Evolutionary conservation across 2,329 filamentous ascomycete genomes (phyloP).

Genomic region (Metarhizium brunneum): DNA sequence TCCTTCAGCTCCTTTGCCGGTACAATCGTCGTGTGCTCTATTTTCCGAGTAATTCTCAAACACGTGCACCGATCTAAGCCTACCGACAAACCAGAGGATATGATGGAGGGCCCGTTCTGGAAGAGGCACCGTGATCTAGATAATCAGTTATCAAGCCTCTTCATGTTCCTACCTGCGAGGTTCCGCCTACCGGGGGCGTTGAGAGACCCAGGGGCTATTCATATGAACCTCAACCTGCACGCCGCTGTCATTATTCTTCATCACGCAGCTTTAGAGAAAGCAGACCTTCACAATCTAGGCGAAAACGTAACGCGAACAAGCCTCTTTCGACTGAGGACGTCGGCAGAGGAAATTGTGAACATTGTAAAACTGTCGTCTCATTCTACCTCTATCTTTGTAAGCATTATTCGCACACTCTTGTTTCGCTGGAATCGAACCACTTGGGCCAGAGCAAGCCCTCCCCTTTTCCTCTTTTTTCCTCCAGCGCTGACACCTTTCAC

Average conservation of each 20-base stretch:
- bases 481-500: neutral
- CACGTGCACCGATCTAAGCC: conserved; percentile 68
- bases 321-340: conserved; percentile 63
- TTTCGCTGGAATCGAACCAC: too few relatives aligned
- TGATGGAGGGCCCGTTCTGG: conserved; percentile 74
- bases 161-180: conserved; percentile 67
- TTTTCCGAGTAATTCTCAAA: conserved; percentile 73
- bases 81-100: conserved; percentile 63
- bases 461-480: neutral
- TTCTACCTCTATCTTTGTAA: conserved; percentile 56
- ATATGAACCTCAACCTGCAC: conserved; percentile 82
- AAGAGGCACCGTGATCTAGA: conserved; percentile 75
- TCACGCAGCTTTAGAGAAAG: conserved; percentile 78
- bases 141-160: conserved; percentile 66
- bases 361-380: conserved; percentile 75
- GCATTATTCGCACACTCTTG: conserved; percentile 16
- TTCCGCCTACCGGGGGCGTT: conserved; percentile 63
- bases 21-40: conserved; percentile 62
- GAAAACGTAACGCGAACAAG: conserved; percentile 59
- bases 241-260: conserved; percentile 83
- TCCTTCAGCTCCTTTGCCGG: conserved; percentile 63
- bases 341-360: conserved; percentile 74
- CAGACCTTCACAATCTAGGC: conserved; percentile 60
- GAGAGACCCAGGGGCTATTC: conserved; percentile 63
- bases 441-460: too few relatives aligned